These are phyloP conservation scores for Peronosclerospora sorghi DNA, from an alignment of 352 stramenopile genomes.

Conservation along the genomic window DNA sequence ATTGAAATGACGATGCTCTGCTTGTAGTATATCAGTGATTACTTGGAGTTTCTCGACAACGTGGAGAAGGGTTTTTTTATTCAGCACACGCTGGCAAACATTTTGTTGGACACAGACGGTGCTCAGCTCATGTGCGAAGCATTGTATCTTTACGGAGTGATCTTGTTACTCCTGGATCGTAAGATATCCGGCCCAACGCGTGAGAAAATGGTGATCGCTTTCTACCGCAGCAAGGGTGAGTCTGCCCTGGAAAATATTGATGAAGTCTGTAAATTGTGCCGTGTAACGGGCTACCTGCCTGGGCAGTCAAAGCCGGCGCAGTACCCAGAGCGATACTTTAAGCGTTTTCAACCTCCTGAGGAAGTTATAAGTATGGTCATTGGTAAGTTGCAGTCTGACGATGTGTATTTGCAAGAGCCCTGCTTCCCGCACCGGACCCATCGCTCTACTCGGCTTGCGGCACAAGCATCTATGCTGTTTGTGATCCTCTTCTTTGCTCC, in stretches of 20 bases:
- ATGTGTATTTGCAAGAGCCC: slow-evolving; percentile 88
- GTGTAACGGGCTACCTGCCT: slow-evolving; percentile 83
- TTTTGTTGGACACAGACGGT: slow-evolving; percentile 89
- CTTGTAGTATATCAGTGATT: slow-evolving; percentile 85
- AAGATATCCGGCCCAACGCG: slow-evolving; percentile 82
- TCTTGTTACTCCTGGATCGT: slow-evolving; percentile 89
- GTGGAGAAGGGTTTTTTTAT: slow-evolving; percentile 92
- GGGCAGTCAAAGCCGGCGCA: slow-evolving; percentile 73
- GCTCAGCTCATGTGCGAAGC: slow-evolving; percentile 91
- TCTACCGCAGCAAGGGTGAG: slow-evolving; percentile 83
- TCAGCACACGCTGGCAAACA: slow-evolving; percentile 90
- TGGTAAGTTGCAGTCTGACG: slow-evolving; percentile 88
- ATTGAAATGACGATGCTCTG: neutral
- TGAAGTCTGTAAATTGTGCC: slow-evolving; percentile 86
- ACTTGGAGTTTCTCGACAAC: slow-evolving; percentile 88
- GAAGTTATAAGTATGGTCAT: slow-evolving; percentile 90
- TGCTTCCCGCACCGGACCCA: slow-evolving; percentile 90
- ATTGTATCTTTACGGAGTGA: slow-evolving; percentile 91
- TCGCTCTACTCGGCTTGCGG: slow-evolving; percentile 82
- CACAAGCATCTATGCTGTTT: slow-evolving; percentile 91
- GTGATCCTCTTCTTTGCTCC: slow-evolving; percentile 92
- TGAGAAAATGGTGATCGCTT: slow-evolving; percentile 89
- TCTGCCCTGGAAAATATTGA: slow-evolving; percentile 85
- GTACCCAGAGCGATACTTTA: slow-evolving; percentile 85
- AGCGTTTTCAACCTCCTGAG: slow-evolving; percentile 75